These are phyloP conservation scores for Chaetomium sp. DNA, from an alignment of 2,329 filamentous ascomycete species.

Conservation along the genomic window DNA sequence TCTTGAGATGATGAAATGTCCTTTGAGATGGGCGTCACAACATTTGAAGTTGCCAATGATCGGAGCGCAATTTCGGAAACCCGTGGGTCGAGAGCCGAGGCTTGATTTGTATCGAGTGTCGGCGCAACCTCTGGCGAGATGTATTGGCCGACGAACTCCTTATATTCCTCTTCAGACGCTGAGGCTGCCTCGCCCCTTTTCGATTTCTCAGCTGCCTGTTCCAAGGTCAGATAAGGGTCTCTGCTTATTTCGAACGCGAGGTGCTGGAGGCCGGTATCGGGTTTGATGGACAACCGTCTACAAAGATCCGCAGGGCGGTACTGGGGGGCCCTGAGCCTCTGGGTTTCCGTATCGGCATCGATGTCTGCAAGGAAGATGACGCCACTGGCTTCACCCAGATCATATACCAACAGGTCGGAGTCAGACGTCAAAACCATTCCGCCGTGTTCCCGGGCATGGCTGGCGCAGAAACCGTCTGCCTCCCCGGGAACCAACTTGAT, in stretches of 20 bases:
- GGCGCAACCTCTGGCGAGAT: slow-evolving; percentile 28
- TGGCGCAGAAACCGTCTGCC: slow-evolving; percentile 79
- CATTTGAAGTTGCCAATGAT: slow-evolving; percentile 17
- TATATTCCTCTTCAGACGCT: slow-evolving; percentile 32
- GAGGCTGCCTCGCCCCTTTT: slow-evolving; percentile 28
- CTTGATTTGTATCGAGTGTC: not conserved
- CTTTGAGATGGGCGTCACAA: not conserved
- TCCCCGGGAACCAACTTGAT: slow-evolving; percentile 74
- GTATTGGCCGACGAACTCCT: slow-evolving; percentile 37
- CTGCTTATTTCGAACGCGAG: slow-evolving; percentile 42
- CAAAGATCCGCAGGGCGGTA: slow-evolving; percentile 36
- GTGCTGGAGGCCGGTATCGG: slow-evolving; percentile 32
- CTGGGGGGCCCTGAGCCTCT: slow-evolving; percentile 28
- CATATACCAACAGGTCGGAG: slow-evolving; percentile 79
- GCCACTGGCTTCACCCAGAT: slow-evolving; percentile 62
- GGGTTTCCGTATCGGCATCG: slow-evolving; percentile 37
- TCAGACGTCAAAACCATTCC: slow-evolving; percentile 76
- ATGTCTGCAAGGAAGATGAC: slow-evolving; percentile 72
- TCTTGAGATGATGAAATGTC: not conserved
- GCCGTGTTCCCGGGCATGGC: slow-evolving; percentile 56
- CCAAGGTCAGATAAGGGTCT: slow-evolving; percentile 33
- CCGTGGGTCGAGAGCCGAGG: slow-evolving; percentile 36
- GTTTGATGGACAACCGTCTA: slow-evolving; percentile 34
- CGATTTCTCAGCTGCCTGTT: slow-evolving; percentile 34
- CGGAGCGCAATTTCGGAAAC: slow-evolving; percentile 37